phyloP scores from a whole-genome alignment of 768 basidiomycete species.

The Mycena vitilis region DNA sequence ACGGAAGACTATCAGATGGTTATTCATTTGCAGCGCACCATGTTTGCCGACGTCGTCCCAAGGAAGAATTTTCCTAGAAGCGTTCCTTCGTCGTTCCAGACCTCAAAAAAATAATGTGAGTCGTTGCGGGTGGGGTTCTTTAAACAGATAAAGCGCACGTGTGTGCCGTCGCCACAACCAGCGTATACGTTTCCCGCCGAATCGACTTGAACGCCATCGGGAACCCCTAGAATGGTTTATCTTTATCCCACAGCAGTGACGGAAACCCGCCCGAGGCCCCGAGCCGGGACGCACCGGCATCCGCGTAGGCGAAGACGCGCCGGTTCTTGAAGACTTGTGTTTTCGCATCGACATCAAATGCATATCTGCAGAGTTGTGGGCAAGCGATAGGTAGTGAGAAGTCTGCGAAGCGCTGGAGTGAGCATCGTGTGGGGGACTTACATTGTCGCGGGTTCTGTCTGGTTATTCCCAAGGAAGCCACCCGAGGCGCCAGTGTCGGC shows the following conservation, averaged over 20 bases:
- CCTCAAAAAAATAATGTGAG: slow-evolving; percentile 41
- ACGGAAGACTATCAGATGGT: background rate
- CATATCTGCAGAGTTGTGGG: slow-evolving; percentile 58
- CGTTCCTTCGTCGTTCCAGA: slow-evolving; percentile 65
- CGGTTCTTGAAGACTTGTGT: slow-evolving; percentile 68
- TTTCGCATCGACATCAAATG: slow-evolving; percentile 71
- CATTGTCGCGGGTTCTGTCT: slow-evolving; percentile 76
- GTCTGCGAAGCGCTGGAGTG: too few species aligned
- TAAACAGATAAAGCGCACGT: slow-evolving; percentile 50
- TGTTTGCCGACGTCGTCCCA: slow-evolving; percentile 54
- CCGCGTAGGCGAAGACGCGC: slow-evolving; percentile 74
- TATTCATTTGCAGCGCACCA: slow-evolving; percentile 41
- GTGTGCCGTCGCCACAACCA: slow-evolving; percentile 76
- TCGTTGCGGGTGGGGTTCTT: background rate
- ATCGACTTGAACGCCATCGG: slow-evolving; percentile 78
- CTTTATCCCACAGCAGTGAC: too few species aligned
- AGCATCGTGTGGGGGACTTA: slow-evolving; percentile 44
- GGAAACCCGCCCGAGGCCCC: too few species aligned
- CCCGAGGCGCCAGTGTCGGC: slow-evolving; percentile 62
- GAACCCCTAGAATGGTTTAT: slow-evolving; percentile 30
- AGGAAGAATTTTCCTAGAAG: slow-evolving; percentile 77
- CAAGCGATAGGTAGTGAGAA: slow-evolving; percentile 4
- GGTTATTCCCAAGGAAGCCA: slow-evolving; percentile 62
- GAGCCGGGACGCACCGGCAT: slow-evolving; percentile 51
- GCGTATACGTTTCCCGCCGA: slow-evolving; percentile 72